Percentiles rank a stretch among this genome's conserved stretches.
Evolutionary conservation across 495 filamentous ascomycete genomes (phyloP).

Genomic region (Lasiosphaeria ovina): DNA sequence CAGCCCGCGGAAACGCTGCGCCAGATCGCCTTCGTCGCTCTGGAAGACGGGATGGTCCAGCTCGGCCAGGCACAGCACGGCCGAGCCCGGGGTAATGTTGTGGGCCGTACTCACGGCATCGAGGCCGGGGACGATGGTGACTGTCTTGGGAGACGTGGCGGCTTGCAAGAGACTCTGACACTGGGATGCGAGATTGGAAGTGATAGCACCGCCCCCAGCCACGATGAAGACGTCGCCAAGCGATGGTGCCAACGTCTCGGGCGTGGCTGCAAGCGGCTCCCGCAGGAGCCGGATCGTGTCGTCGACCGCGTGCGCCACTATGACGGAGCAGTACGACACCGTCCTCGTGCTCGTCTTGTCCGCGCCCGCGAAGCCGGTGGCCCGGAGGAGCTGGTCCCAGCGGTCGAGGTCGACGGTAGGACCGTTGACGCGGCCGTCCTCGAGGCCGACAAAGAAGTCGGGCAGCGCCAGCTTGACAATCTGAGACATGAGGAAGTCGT

Average conservation of each 20-base stretch:
- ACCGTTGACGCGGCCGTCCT: background rate
- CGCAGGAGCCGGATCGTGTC: slow-evolving; percentile 16
- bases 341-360: slow-evolving; percentile 31
- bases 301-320: slow-evolving; percentile 47
- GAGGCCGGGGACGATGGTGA: slow-evolving; percentile 1
- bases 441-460: background rate
- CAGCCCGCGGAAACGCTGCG: slow-evolving; percentile 16
- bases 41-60: slow-evolving; percentile 34
- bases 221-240: slow-evolving; percentile 9
- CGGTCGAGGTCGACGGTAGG: background rate
- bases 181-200: background rate
- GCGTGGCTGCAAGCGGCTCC: slow-evolving; percentile 5
- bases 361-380: slow-evolving; percentile 46
- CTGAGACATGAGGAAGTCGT: slow-evolving; percentile 38
- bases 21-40: slow-evolving; percentile 17
- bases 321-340: slow-evolving; percentile 19
- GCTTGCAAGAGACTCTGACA: background rate
- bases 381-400: slow-evolving; percentile 43
- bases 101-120: background rate
- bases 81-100: slow-evolving; percentile 10
- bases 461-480: background rate
- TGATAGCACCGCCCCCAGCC: background rate
- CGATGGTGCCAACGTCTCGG: background rate
- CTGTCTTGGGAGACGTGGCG: background rate
- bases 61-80: slow-evolving; percentile 36